Evolutionary conservation across 2,329 filamentous ascomycete species (phyloP).

Genomic region (Diplodia scrobiculata): DNA sequence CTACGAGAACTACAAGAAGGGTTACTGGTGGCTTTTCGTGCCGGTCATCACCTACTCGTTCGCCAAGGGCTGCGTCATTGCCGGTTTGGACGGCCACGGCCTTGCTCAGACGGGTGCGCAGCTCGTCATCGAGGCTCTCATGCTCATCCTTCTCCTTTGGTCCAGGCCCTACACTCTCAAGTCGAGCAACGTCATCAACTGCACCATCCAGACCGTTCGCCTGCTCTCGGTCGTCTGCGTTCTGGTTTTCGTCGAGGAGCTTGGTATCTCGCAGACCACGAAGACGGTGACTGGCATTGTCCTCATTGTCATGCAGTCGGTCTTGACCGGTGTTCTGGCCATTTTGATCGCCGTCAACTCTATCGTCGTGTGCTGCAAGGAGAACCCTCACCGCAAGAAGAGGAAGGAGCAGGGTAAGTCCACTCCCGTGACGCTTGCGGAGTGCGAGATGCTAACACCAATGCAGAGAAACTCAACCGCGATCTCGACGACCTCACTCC

Average conservation of each 20-base stretch:
- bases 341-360: slow-evolving; percentile 89
- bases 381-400: slow-evolving; percentile 86
- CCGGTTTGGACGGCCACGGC: slow-evolving; percentile 81
- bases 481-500: slow-evolving; percentile 83
- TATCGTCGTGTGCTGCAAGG: slow-evolving; percentile 75
- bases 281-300: slow-evolving; percentile 94
- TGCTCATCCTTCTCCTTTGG: slow-evolving; percentile 81
- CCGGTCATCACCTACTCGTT: slow-evolving; percentile 89
- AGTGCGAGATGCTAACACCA: slow-evolving; percentile 36
- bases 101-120: slow-evolving; percentile 78
- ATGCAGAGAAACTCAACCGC: slow-evolving; percentile 70
- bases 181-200: slow-evolving; percentile 90
- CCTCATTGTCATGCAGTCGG: slow-evolving; percentile 86
- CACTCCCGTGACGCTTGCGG: background rate
- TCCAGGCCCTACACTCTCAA: slow-evolving; percentile 82
- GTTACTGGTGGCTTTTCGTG: slow-evolving; percentile 97
- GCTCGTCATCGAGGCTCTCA: slow-evolving; percentile 75
- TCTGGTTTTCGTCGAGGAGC: slow-evolving; percentile 88
- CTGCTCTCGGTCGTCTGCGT: slow-evolving; percentile 87
- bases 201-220: slow-evolving; percentile 83
- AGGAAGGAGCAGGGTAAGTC: slow-evolving; percentile 85
- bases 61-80: slow-evolving; percentile 81
- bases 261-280: slow-evolving; percentile 85
- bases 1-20: slow-evolving; percentile 92
- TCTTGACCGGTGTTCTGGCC: slow-evolving; percentile 77